Base-by-base conservation (phyloP, 177 flowering plant species). In the Telopea speciosissima region DNA sequence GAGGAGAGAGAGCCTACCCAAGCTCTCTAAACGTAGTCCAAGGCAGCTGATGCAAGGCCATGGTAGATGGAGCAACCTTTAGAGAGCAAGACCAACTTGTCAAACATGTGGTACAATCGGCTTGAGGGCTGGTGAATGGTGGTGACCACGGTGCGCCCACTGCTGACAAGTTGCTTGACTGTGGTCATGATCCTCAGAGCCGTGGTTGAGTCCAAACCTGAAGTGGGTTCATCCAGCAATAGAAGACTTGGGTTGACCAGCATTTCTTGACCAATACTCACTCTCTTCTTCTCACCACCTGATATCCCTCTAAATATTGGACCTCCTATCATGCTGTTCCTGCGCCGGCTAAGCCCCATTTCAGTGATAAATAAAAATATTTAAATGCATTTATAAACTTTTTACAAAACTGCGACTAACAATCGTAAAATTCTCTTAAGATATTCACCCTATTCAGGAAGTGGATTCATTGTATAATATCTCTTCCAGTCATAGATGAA, bases 81-180 rank as follows among this genome's bases (percentile, higher is more conserved):
- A 0, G 94, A 93, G 7, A 93, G 89, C 79, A 93, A 70, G 3
- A 93, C 74, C 0, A 91, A 85, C 85, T 93, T 93, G 71, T 93
- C 93, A 52, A 93, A 93, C 93, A 91, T 89, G 76, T 91, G 92
- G 84, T 91, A 93, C 8, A 93, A 89, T 49, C 98, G 80, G 80
- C 96, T 91, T 3, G 98, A 93, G 1, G 98, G 98, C 77, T 93
- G 98, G 72, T 93, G 98, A 68, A 93, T 91, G 60, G 98, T 93
- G 78, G 92, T 88, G 22, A 93, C 85, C 16, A 91, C 85, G 1
- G 96, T 91, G n/a, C 98, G 74, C 1, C 94, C 96, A 0, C 89
- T 91, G 31, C 76, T 70, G 0, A 96, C 96, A 0, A 93, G 88
- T 71, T 86, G 74, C 79, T 91, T 93, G 44, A 93, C 69, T 0